Percentiles rank a stretch among this genome's conserved stretches.
These are phyloP conservation scores for Stipa capillata DNA, from an alignment of 176 grass and related monocot species.

Conservation along the genomic window DNA sequence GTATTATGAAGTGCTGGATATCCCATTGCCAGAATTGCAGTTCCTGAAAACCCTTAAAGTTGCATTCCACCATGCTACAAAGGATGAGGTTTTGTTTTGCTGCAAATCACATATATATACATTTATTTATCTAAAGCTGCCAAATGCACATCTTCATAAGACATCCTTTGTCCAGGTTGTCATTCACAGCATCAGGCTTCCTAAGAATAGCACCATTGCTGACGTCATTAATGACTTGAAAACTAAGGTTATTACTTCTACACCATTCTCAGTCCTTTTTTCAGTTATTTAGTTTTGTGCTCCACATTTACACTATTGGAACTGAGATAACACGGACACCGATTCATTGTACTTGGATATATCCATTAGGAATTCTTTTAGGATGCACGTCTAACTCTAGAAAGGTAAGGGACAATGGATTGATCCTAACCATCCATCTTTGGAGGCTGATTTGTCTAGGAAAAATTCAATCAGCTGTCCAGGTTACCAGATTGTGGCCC, in stretches of 20 bases:
- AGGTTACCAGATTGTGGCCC: background rate
- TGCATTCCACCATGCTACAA: conserved; percentile 89
- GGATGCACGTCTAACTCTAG: background rate
- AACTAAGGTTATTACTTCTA: conserved; percentile 52
- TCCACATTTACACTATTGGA: background rate
- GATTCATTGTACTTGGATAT: background rate
- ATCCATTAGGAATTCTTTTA: background rate
- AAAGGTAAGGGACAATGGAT: background rate
- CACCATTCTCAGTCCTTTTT: background rate
- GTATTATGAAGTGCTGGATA: conserved; percentile 95
- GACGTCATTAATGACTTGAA: conserved; percentile 90
- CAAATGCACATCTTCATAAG: conserved; percentile 20
- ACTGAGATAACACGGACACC: background rate
- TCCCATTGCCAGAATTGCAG: conserved; percentile 91
- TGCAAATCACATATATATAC: background rate
- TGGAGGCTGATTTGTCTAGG: background rate
- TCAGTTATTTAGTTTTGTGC: background rate
- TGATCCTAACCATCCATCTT: background rate
- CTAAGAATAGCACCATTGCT: conserved; percentile 83
- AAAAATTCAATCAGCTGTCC: background rate
- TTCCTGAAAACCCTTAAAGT: conserved; percentile 93
- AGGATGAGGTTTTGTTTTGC: conserved; percentile 71
- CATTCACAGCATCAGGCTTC: conserved; percentile 81
- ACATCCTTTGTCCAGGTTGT: conserved; percentile 49
- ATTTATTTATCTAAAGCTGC: conserved; percentile 13